These are phyloP conservation scores for Xylariaceae sp. DNA, from an alignment of 2,329 filamentous ascomycete species.

Conservation along the genomic window DNA sequence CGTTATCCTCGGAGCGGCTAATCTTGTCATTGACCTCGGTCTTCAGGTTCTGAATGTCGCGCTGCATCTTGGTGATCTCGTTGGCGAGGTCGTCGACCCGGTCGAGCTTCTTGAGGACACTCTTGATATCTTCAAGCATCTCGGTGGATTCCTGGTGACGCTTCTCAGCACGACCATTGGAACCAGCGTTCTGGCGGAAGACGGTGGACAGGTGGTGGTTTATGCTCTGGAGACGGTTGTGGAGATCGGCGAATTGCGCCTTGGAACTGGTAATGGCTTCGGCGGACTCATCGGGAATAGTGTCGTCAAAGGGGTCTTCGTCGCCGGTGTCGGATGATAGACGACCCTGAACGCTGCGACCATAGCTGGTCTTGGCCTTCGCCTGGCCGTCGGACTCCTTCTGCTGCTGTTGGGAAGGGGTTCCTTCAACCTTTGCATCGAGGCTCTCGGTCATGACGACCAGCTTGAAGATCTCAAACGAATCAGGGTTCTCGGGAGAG, in stretches of 20 bases:
- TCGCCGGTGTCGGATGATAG: slow-evolving; percentile 17
- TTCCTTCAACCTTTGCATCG: slow-evolving; percentile 32
- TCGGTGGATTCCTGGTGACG: slow-evolving; percentile 51
- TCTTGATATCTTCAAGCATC: slow-evolving; percentile 44
- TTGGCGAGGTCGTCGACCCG: slow-evolving; percentile 40
- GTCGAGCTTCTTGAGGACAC: slow-evolving; percentile 41
- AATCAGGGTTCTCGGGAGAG: slow-evolving; percentile 86
- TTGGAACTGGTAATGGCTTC: slow-evolving; percentile 45
- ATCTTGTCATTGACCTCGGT: slow-evolving; percentile 47
- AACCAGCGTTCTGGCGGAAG: slow-evolving; percentile 50
- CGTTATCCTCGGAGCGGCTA: slow-evolving; percentile 46
- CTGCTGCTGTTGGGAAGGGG: slow-evolving; percentile 29
- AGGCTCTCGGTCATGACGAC: slow-evolving; percentile 58
- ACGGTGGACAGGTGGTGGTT: slow-evolving; percentile 63
- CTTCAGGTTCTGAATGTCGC: slow-evolving; percentile 54
- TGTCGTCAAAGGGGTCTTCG: slow-evolving; percentile 36
- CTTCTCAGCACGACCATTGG: slow-evolving; percentile 48
- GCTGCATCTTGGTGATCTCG: slow-evolving; percentile 50
- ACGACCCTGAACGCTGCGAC: slow-evolving; percentile 18
- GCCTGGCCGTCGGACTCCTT: slow-evolving; percentile 34
- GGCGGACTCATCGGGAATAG: slow-evolving; percentile 44
- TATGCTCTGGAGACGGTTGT: slow-evolving; percentile 72
- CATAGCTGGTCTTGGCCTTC: slow-evolving; percentile 26
- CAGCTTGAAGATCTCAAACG: slow-evolving; percentile 89
- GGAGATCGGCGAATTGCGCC: slow-evolving; percentile 74